A percentile compares a stretch with the other conserved stretches of the same genome.
Conservation (phyloP, 768 basidiomycete genomes). For the Phaeotremella skinneri region DNA sequence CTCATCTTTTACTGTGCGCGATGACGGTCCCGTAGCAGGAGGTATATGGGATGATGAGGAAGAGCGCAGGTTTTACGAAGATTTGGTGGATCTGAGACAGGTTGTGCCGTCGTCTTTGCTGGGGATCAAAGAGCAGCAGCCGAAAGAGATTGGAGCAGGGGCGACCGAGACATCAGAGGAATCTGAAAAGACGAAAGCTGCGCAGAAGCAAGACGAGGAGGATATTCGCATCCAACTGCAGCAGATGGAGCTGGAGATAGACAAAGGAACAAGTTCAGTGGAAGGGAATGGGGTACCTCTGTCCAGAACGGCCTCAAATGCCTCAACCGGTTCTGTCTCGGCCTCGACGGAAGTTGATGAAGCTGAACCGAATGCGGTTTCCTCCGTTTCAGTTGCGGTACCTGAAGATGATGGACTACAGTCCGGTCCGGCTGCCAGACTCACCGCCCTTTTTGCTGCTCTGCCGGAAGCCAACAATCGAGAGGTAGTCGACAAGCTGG, state of each 20-base stretch:
- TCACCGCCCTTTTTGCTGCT: conserved; percentile 83
- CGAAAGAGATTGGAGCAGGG: conserved; percentile 42
- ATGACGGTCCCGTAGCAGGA: conserved; percentile 62
- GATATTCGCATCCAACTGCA: conserved; percentile 73
- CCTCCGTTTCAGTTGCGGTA: conserved; percentile 1
- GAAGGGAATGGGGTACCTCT: conserved; percentile 12
- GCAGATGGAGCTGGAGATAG: conserved; percentile 59
- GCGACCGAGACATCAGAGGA: conserved; percentile 34
- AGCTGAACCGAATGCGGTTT: conserved; percentile 14
- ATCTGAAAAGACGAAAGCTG: conserved; percentile 48
- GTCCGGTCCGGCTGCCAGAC: conserved; percentile 81
- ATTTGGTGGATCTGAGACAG: conserved; percentile 83
- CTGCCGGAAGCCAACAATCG: conserved; percentile 93
- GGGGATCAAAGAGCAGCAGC: conserved; percentile 59
- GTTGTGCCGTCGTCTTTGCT: conserved; percentile 85
- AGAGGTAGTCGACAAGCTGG: conserved; percentile 82
- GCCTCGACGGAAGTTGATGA: neutral
- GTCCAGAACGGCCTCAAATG: conserved; percentile 19
- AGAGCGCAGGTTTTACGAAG: conserved; percentile 88
- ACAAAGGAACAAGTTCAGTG: conserved; percentile 8
- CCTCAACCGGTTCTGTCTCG: conserved; percentile 11
- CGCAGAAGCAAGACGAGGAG: conserved; percentile 56
- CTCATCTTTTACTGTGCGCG: conserved; percentile 52
- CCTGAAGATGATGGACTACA: conserved; percentile 63
- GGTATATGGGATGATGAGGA: conserved; percentile 99